Conservation (phyloP, 192 early-diverging fungal species). For the Coemansia aciculifera region DNA sequence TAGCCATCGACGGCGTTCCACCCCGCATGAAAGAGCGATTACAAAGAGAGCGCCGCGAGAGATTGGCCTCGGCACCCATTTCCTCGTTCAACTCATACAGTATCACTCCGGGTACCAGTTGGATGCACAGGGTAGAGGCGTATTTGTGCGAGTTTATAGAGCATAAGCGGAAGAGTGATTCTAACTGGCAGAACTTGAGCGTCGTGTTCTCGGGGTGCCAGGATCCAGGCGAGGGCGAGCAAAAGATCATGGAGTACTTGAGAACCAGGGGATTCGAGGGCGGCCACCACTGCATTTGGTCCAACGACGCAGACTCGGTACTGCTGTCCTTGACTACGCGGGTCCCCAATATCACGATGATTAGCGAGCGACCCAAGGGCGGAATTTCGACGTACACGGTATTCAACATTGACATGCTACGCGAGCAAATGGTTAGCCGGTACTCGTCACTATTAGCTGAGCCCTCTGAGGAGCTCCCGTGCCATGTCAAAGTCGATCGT, state of each 20-base stretch:
- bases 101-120: conserved; percentile 93
- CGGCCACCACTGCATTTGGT: conserved; percentile 82
- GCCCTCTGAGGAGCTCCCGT: conserved; percentile 30
- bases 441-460: conserved; percentile 60
- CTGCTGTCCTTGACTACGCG: conserved; percentile 92
- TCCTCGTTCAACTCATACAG: conserved; percentile 85
- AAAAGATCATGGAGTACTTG: conserved; percentile 98
- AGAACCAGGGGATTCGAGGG: conserved; percentile 56
- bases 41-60: conserved; percentile 92
- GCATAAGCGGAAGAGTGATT: conserved; percentile 71
- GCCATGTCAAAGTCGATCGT: conserved; percentile 1
- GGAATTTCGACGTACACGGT: conserved; percentile 17
- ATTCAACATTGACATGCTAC: conserved; percentile 20
- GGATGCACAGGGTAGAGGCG: conserved; percentile 82
- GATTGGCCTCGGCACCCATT: conserved; percentile 59
- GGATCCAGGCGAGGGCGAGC: conserved; percentile 97
- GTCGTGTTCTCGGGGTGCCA: conserved; percentile 88
- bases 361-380: conserved; percentile 81
- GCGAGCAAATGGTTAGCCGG: conserved; percentile 65
- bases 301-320: conserved; percentile 93
- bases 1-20: conserved; percentile 94
- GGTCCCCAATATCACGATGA: conserved; percentile 85
- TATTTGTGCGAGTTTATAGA: conserved; percentile 83
- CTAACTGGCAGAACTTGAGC: conserved; percentile 77
- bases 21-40: conserved; percentile 98